phyloP scores from a whole-genome alignment of 345 rosid species.

The Hibiscus syriacus region DNA sequence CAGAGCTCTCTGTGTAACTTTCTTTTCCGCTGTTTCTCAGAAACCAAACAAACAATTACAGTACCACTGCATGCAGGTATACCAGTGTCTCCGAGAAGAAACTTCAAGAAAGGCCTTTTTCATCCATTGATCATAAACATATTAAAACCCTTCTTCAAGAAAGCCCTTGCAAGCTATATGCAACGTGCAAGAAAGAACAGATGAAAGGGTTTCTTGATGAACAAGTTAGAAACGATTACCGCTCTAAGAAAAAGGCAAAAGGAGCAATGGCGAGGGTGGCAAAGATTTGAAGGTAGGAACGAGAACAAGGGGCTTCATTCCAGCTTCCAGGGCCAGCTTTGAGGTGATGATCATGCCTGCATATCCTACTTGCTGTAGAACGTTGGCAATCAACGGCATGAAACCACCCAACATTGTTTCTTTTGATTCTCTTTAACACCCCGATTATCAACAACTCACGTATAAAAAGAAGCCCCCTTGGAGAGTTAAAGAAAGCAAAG shows the following conservation, averaged over 20 bases:
- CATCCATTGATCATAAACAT: not conserved
- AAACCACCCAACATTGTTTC: slow-evolving; percentile 28
- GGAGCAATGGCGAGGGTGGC: slow-evolving; percentile 68
- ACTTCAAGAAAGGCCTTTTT: not conserved
- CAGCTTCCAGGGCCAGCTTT: slow-evolving; percentile 83
- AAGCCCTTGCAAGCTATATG: not conserved
- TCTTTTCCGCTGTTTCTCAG: slow-evolving; percentile 6
- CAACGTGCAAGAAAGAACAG: not conserved
- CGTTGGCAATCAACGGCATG: slow-evolving; percentile 71
- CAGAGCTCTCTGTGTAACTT: not conserved
- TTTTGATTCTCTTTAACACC: slow-evolving; percentile 13
- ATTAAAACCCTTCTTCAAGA: not conserved
- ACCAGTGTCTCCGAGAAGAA: not conserved
- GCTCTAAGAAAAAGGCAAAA: slow-evolving; percentile 55
- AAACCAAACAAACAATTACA: slow-evolving; percentile 3
- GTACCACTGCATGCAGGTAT: not conserved
- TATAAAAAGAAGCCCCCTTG: not conserved
- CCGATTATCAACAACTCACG: too few species aligned
- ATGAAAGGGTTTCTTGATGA: not conserved
- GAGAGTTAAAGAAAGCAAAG: slow-evolving; percentile 6
- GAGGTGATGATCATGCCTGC: slow-evolving; percentile 88
- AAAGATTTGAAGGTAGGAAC: slow-evolving; percentile 77
- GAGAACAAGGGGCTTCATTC: slow-evolving; percentile 44
- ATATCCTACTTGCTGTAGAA: slow-evolving; percentile 57
- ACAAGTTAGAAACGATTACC: slow-evolving; percentile 26